Conservation (phyloP, 179 eudicot genomes). For the Beta lomatogona region DNA sequence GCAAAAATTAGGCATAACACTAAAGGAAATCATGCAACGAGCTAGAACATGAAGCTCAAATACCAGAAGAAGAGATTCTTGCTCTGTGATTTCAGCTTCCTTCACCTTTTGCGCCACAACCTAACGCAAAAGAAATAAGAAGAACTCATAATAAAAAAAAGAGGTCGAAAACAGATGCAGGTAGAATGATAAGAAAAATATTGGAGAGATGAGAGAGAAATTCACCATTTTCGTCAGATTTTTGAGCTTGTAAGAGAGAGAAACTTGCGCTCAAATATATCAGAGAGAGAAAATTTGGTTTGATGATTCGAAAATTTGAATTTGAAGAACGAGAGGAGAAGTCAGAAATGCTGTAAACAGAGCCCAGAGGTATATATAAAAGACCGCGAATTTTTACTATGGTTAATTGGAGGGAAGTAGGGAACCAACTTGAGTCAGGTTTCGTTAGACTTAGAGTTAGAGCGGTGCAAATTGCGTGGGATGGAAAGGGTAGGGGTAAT, state of each 20-base stretch:
- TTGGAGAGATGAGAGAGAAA: not conserved
- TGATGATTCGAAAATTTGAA: slow-evolving; percentile 1
- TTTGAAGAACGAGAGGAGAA: not conserved
- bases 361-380: not conserved
- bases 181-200: not conserved
- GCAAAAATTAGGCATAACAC: not conserved
- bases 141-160: not conserved
- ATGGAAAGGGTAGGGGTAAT: not conserved
- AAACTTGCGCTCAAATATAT: not conserved
- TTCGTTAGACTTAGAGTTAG: not conserved
- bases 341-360: not conserved
- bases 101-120: slow-evolving; percentile 78
- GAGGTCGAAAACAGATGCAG: not conserved
- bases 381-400: slow-evolving; percentile 3
- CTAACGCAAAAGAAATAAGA: slow-evolving; percentile 34
- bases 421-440: not conserved
- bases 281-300: not conserved
- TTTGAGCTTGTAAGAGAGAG: not conserved
- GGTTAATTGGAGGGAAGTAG: not conserved
- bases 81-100: slow-evolving; percentile 90
- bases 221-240: slow-evolving; percentile 27
- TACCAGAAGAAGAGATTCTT: slow-evolving; percentile 88
- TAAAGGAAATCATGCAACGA: not conserved
- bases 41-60: not conserved
- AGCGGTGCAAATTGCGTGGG: not conserved